Evolutionary conservation across 2,329 filamentous ascomycete genomes (phyloP), one percentile per base, ranked within the genome.

Genomic region (Eutypa lata): DNA sequence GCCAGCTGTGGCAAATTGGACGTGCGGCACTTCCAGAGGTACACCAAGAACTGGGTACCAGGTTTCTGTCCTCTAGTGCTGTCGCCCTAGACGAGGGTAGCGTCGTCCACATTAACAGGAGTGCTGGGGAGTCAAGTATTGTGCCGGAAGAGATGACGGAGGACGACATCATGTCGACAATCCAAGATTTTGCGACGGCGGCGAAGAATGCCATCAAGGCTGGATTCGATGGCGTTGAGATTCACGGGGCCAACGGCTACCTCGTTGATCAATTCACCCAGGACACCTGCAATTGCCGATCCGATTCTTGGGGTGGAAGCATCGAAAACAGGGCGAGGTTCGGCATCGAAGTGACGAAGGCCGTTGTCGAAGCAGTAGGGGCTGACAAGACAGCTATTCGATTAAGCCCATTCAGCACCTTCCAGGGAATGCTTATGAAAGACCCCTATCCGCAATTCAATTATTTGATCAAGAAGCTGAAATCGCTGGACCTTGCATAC

Each of bases 221-320:
- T 3, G 89, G 89, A 0, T 86, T 87, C 43, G 89, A 93, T 63
- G 85, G 83, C 8, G 83, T 91, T 2, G 79, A 75, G 52, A 50
- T 65, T 26, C 65, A 71, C 49, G 68, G 64, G 4, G 73, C 74
- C 13, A 77, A 78, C 47, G 76, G 76, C 3, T 82, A 81, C 57
- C 68, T 83, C 3, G 68, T 80, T 37, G 80, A 83, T 52, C 80
- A 83, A 60, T 85, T 85, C 66, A 72, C 76, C 4, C 80, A 82
- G 57, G 76, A 79, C 53, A 75, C 68, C 4, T 70, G 72, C 60
- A 87, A 87, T 68, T 72, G 73, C 47, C 75, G 83, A 2, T 80
- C 76, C 0, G 81, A 84, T 58, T 61, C 72, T 38, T 84, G 81
- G 64, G 81, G 81, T 13, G 81, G 81, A 28, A 77, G 71, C 50